phyloP scores from a whole-genome alignment of 1,139 yeast genomes.

The Suhomyces chickasaworum region DNA sequence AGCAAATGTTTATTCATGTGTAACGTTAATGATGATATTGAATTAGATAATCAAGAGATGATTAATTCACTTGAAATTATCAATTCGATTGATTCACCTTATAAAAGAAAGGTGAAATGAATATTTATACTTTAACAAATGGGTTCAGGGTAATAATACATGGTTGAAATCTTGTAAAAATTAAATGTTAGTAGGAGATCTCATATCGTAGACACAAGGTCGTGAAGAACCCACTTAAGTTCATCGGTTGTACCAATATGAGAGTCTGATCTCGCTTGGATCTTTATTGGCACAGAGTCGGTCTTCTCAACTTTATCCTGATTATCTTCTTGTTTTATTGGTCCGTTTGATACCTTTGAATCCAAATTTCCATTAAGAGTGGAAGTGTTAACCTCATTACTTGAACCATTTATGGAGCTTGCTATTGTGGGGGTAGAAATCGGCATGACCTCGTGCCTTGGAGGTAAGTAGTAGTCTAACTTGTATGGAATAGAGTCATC shows the following conservation, averaged over 20 bases:
- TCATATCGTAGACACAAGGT: conserved; percentile 44
- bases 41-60: conserved; percentile 14
- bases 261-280: conserved; percentile 23
- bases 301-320: conserved; percentile 14
- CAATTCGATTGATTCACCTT: conserved; percentile 22
- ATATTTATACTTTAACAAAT: conserved; percentile 4
- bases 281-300: conserved; percentile 11
- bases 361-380: conserved; percentile 13
- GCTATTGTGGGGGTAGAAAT: background rate
- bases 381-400: conserved; percentile 10
- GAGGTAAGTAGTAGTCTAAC: conserved; percentile 49
- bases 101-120: conserved; percentile 18
- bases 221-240: conserved; percentile 70
- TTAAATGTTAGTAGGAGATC: background rate
- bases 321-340: conserved; percentile 14
- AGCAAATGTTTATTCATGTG: conserved; percentile 28
- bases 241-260: conserved; percentile 69
- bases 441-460: conserved; percentile 19
- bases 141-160: conserved; percentile 10
- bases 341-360: conserved; percentile 7
- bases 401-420: conserved; percentile 3
- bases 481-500: conserved; percentile 47
- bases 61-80: conserved; percentile 14
- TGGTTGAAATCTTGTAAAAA: conserved; percentile 1
- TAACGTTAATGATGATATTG: conserved; percentile 14